Evolutionary conservation across 306 rosid genomes (phyloP).

Genomic region (Prunus salicina): DNA sequence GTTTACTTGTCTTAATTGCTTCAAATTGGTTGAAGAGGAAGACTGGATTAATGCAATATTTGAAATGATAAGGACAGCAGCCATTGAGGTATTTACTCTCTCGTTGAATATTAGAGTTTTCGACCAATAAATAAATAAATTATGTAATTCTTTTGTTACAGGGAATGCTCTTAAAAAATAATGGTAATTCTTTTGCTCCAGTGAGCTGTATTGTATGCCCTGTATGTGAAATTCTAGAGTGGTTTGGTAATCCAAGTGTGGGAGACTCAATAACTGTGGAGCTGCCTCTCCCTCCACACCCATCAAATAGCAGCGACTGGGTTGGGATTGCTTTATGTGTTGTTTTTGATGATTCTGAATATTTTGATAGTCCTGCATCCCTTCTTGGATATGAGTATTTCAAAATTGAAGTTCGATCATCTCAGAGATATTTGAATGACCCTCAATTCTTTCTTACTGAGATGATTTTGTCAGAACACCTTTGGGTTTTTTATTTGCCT

Average conservation of each 20-base stretch:
- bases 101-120: no score
- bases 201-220: not conserved
- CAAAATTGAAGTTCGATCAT: no score
- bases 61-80: not conserved
- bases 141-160: no score
- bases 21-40: not conserved
- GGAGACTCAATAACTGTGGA: not conserved
- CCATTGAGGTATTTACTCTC: not conserved
- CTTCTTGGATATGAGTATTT: not conserved
- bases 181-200: no score
- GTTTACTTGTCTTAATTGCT: not conserved
- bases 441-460: no score
- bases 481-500: no score
- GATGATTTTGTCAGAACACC: no score
- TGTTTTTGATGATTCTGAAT: no score
- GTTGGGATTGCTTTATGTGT: not conserved
- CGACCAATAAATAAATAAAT: no score
- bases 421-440: no score
- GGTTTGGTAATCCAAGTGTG: not conserved
- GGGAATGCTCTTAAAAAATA: rapidly evolving
- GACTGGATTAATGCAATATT: not conserved
- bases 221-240: not conserved
- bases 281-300: not conserved
- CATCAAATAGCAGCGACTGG: not conserved
- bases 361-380: no score